A percentile compares a stretch with the other conserved stretches of the same genome.
Conservation (phyloP, 106 monocot species). For the Dendrobium chrysotoxum region DNA sequence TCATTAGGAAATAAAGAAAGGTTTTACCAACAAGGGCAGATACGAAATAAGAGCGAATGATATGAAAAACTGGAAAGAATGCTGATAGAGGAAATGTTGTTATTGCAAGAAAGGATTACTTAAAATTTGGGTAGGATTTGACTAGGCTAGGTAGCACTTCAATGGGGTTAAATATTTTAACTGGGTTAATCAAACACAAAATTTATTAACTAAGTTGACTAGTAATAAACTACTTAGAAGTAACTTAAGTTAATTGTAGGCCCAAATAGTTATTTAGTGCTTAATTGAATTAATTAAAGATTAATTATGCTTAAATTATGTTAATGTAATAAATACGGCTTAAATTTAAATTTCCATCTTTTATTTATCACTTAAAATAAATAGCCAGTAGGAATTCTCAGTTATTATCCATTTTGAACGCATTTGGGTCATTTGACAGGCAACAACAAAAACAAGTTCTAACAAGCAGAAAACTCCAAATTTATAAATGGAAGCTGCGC, state of each 20-base stretch:
- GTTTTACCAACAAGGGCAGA: too few relatives aligned
- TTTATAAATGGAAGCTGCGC: too few relatives aligned
- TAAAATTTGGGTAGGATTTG: neutral
- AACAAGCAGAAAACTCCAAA: too few relatives aligned
- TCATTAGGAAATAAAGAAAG: too few relatives aligned
- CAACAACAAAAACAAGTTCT: too few relatives aligned
- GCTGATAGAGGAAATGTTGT: neutral
- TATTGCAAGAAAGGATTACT: neutral
- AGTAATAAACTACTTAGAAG: neutral
- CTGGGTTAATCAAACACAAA: neutral
- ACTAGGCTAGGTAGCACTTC: neutral
- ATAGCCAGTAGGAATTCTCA: neutral
- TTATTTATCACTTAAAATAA: neutral
- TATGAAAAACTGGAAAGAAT: too few relatives aligned
- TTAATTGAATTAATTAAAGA: neutral
- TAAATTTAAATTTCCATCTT: neutral
- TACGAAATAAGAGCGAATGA: too few relatives aligned
- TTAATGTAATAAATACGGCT: neutral
- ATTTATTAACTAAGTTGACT: neutral
- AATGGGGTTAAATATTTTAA: neutral
- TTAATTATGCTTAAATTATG: neutral
- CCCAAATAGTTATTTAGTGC: neutral
- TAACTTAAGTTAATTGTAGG: neutral
- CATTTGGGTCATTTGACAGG: too few relatives aligned
- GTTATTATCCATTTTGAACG: neutral